Base-by-base conservation (phyloP, 2,329 filamentous ascomycete genomes). In the Calonectria pteridis region DNA sequence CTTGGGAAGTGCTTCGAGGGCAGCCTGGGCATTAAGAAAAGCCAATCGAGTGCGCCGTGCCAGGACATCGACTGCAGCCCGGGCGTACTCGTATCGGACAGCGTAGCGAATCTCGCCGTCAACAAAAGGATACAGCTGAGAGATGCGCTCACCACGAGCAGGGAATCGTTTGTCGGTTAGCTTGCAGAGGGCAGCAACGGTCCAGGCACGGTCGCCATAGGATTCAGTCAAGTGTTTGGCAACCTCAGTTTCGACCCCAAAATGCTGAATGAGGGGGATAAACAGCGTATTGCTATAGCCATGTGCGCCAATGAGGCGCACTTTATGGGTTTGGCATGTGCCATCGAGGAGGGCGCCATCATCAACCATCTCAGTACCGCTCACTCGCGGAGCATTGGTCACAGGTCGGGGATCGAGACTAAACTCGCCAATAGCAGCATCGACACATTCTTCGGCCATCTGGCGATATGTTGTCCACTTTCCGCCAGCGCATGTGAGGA, bases 391-490 rank as follows among this genome's bases (percentile, higher is more conserved):
- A 16, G 91, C 89, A 76, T 92, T 87, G n/a, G 84, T 78, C 40
- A 93, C 85, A 20, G 91, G 86, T 62, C 86, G 87, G 4, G 93
- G 86, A 67, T 88, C 83, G 43, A 97, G 89, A 11, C 87, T 85
- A 84, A 95, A 96, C 73, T 91, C 88, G 67, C 89, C 87, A 83
- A 97, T 90, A 13, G 95, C 94, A 80, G 94, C 93, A 80, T 97
- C 94, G 53, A 98, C 94, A 55, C 94, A 94, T 83, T 97, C 94
- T 85, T 98, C 94, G 28, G 95, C 94, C 95, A 98, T 97, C 84
- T 97, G 94, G 71, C 95, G 93, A 86, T 97, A 97, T 1, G 95
- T 97, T 3, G 95, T 97, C 95, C 95, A 97, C 86, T 98, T 97
- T 62, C 95, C 95, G 78, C 95, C 95, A 33, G 94, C 94, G 81